phyloP scores from a whole-genome alignment of 768 basidiomycete genomes.

The Guyanaporus albipodus region DNA sequence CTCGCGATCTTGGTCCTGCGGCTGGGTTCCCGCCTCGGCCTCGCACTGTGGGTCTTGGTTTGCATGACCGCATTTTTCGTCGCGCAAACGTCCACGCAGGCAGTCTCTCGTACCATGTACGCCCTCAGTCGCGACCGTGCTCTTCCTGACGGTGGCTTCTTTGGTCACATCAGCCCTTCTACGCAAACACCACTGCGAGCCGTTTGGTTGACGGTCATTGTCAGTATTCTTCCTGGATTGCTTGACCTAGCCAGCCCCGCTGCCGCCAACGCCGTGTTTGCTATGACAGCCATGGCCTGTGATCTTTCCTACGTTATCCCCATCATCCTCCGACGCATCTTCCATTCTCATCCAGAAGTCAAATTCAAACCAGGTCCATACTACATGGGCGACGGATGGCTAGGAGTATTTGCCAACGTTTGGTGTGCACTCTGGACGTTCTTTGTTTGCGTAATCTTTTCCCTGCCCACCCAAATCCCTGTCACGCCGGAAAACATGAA shows the following conservation, averaged over 20 bases:
- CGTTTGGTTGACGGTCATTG: constrained; percentile 47
- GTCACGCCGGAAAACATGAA: constrained; percentile 50
- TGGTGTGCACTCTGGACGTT: constrained; percentile 44
- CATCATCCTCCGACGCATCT: constrained; percentile 48
- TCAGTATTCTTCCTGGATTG: constrained; percentile 42
- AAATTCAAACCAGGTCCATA: constrained; percentile 58
- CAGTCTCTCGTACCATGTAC: constrained; percentile 54
- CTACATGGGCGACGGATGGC: constrained; percentile 50
- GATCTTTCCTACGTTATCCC: constrained; percentile 59
- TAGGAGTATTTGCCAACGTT: constrained; percentile 43
- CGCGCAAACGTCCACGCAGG: constrained; percentile 47
- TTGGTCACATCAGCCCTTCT: constrained; percentile 42
- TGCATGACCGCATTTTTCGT: constrained; percentile 64
- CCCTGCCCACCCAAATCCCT: constrained; percentile 47
- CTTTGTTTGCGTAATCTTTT: constrained; percentile 46
- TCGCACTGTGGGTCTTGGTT: constrained; percentile 55
- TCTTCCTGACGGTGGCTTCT: constrained; percentile 56
- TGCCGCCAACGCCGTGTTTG: constrained; percentile 56
- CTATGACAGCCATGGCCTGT: constrained; percentile 48
- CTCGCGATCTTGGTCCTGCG: constrained; percentile 53
- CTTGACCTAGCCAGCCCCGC: constrained; percentile 50
- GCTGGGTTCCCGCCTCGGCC: constrained; percentile 46
- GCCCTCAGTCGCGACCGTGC: constrained; percentile 54
- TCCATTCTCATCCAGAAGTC: constrained; percentile 53
- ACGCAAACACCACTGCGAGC: constrained; percentile 56